Evolutionary conservation across 345 rosid species (phyloP).

Genomic region (Pseudoturritis turrita): DNA sequence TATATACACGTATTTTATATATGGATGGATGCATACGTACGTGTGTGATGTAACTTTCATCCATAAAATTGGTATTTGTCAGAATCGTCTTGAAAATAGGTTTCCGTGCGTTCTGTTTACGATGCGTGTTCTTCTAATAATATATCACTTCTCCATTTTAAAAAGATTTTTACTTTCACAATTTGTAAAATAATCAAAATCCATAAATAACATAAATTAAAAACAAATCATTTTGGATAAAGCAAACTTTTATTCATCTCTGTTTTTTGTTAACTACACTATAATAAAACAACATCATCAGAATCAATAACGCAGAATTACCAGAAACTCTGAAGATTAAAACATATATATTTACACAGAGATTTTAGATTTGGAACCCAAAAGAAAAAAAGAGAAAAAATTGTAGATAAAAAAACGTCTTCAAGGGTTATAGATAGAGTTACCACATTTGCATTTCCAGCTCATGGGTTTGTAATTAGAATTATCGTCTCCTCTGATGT

Average conservation of each 20-base stretch:
- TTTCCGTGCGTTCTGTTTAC: slow-evolving; percentile 33
- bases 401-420: background rate
- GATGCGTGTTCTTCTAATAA: slow-evolving; percentile 16
- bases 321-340: slow-evolving; percentile 4
- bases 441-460: slow-evolving; percentile 97
- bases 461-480: slow-evolving; percentile 90
- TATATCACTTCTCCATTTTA: background rate
- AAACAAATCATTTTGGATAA: background rate
- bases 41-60: slow-evolving; percentile 39
- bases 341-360: slow-evolving; percentile 24
- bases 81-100: slow-evolving; percentile 35
- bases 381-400: background rate
- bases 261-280: background rate
- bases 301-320: slow-evolving; percentile 5
- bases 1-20: background rate
- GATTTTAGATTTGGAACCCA: background rate
- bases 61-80: slow-evolving; percentile 35
- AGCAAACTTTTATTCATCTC: slow-evolving; percentile 5
- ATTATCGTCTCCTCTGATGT: slow-evolving; percentile 56
- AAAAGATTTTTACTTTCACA: background rate
- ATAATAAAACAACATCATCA: background rate
- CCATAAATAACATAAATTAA: background rate
- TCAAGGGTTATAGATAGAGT: slow-evolving; percentile 81
- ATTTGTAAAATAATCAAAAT: background rate
- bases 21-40: slow-evolving; percentile 16